Evolutionary conservation across 306 rosid genomes (phyloP), one percentile per base, ranked within the genome.

Genomic region (Prunus campanulata): DNA sequence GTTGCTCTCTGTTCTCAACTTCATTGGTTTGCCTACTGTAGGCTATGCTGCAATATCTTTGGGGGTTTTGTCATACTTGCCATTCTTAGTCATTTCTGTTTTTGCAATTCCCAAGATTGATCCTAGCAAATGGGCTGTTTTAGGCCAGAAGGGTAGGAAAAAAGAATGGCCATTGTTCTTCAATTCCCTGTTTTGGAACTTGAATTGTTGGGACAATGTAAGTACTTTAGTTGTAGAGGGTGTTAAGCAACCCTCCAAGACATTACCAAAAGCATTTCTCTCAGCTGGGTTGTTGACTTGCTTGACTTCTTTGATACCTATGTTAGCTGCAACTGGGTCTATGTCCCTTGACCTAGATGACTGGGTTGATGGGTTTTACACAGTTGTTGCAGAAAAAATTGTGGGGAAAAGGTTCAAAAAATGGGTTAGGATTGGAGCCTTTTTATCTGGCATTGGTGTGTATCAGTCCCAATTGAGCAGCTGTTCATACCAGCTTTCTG

Each of bases 141-240:
- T 82, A 49, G 87, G 88, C 0, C 78, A 87, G 11, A 80, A 73
- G 48, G 83, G 85, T 60, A 86, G 64, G 47, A 15, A 82, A 12
- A 90, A 82, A 30, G 86, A 90, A 3, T 88, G 93, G 96, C 82
- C 77, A 6, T 66, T 74, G 29, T 88, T 67, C 67, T 86, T 88
- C 30, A 85, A 88, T 60, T 83, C 96, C 27, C 80, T 90, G 0
- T 90, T 90, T 74, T 88, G 90, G 96, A 90, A 88, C 80, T 73
- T 88, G 79, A 90, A 90, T 65, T 88, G 79, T 80, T 90, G 90
- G 93, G 96, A 90, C 48, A 90, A 74, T 84, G 96, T 87, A 4
- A 90, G 96, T 63, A 90, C 93, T 72, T 62, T 90, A 30, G 91
- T 88, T 6, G 90, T 81, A 8, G 96, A 87, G 67, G 88, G 77